A percentile compares a stretch with the other conserved stretches of the same genome.
These are phyloP conservation scores for Oidiodendron maius DNA, from an alignment of 495 filamentous ascomycete genomes.

Conservation along the genomic window DNA sequence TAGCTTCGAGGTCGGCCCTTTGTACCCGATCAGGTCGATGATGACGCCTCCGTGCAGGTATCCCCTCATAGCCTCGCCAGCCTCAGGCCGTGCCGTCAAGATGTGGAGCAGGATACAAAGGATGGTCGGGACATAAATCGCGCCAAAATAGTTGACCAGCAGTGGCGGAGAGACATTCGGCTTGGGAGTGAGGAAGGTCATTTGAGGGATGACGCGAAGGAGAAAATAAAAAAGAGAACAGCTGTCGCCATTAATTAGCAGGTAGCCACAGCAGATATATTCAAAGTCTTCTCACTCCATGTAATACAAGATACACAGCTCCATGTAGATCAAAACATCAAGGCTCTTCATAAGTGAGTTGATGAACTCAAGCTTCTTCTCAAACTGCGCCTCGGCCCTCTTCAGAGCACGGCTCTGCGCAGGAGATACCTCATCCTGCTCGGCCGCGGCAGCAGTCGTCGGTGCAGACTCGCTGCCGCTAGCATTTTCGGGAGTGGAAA, in stretches of 20 bases:
- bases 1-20: slow-evolving; percentile 61
- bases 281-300: slow-evolving; percentile 62
- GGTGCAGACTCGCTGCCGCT: slow-evolving; percentile 10
- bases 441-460: not conserved
- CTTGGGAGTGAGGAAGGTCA: slow-evolving; percentile 76
- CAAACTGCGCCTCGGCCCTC: slow-evolving; percentile 41
- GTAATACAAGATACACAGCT: slow-evolving; percentile 80
- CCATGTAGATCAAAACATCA: slow-evolving; percentile 74
- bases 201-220: slow-evolving; percentile 63
- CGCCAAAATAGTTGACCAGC: slow-evolving; percentile 62
- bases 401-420: slow-evolving; percentile 25
- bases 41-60: slow-evolving; percentile 82
- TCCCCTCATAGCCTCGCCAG: slow-evolving; percentile 68
- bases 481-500: slow-evolving; percentile 8
- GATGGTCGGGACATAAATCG: slow-evolving; percentile 64
- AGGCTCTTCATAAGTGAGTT: slow-evolving; percentile 64
- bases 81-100: slow-evolving; percentile 53
- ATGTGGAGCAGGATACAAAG: slow-evolving; percentile 70
- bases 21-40: slow-evolving; percentile 85
- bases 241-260: slow-evolving; percentile 34
- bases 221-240: slow-evolving; percentile 71
- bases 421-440: slow-evolving; percentile 6
- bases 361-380: slow-evolving; percentile 58
- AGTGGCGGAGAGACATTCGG: slow-evolving; percentile 49
- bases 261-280: not conserved